These are phyloP conservation scores for Aspergillus brunneoviolaceus DNA, from an alignment of 2,329 filamentous ascomycete species.

Conservation along the genomic window DNA sequence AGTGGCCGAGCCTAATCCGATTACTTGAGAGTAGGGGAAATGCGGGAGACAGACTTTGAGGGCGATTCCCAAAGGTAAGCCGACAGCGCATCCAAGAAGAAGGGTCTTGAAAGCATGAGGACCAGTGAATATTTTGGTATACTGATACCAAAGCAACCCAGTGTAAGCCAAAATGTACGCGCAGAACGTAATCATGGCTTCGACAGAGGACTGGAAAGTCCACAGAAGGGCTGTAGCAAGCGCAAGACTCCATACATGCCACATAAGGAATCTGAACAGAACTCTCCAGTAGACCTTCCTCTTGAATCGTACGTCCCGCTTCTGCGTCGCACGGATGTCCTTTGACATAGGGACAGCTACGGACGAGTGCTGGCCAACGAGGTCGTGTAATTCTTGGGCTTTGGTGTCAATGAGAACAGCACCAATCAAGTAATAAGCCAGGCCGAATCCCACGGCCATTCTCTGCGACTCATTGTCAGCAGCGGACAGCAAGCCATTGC, in stretches of 20 bases:
- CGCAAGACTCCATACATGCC: constrained; percentile 55
- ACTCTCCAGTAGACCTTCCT: constrained; percentile 54
- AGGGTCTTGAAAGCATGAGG: constrained; percentile 51
- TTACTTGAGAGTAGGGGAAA: constrained; percentile 49
- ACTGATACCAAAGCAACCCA: constrained; percentile 55
- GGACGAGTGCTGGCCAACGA: constrained; percentile 44
- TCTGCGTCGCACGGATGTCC: constrained; percentile 47
- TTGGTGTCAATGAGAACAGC: constrained; percentile 58
- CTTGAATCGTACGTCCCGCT: constrained; percentile 47
- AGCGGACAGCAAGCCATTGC: constrained; percentile 40
- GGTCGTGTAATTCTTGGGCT: constrained; percentile 51
- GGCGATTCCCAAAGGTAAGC: constrained; percentile 49
- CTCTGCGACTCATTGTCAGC: constrained; percentile 40
- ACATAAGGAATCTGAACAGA: constrained; percentile 50
- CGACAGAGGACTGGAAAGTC: constrained; percentile 47
- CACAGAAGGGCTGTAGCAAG: constrained; percentile 53
- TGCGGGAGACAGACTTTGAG: constrained; percentile 41
- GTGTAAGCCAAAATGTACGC: constrained; percentile 52
- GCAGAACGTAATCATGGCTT: constrained; percentile 52
- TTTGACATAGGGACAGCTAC: constrained; percentile 43
- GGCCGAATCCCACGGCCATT: constrained; percentile 54
- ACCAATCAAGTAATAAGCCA: constrained; percentile 58
- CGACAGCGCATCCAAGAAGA: constrained; percentile 46
- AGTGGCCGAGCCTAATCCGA: constrained; percentile 50
- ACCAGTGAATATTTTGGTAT: constrained; percentile 54